Evolutionary conservation across 2,329 filamentous ascomycete genomes (phyloP).

Genomic region (Epichloe brachyelytri): DNA sequence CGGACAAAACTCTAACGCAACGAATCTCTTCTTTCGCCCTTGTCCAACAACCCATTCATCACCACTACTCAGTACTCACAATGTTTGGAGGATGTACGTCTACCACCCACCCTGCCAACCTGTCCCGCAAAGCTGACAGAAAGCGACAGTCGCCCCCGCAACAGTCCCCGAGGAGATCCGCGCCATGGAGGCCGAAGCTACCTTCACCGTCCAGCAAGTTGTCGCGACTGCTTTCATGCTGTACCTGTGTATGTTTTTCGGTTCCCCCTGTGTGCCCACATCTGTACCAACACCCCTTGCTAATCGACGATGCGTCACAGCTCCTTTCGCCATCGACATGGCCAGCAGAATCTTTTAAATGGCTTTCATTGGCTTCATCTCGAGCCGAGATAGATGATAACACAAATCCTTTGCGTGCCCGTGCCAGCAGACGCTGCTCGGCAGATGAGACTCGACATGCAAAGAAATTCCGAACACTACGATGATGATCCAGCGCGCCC

Average conservation of each 20-base stretch:
- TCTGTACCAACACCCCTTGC: background rate
- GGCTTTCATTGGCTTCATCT: background rate
- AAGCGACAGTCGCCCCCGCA: constrained; percentile 47
- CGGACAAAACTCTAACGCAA: background rate
- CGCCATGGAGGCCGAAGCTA: constrained; percentile 54
- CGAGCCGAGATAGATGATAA: background rate
- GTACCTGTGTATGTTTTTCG: constrained; percentile 55
- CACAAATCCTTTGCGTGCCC: background rate
- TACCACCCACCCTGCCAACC: background rate
- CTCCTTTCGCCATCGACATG: constrained; percentile 45
- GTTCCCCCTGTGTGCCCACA: background rate
- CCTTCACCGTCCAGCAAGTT: constrained; percentile 53
- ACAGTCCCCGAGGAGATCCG: constrained; percentile 57
- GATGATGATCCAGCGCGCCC: background rate
- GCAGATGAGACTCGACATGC: background rate
- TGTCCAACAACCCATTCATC: background rate
- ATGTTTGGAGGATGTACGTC: constrained; percentile 30
- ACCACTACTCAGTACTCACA: background rate
- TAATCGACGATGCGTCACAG: constrained; percentile 19
- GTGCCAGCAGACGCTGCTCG: background rate
- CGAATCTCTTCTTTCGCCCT: background rate
- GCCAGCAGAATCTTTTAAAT: constrained; percentile 30
- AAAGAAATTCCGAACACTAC: background rate
- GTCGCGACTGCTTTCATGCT: constrained; percentile 52
- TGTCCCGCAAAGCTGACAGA: constrained; percentile 10